Percentiles rank a stretch among this genome's conserved stretches.
Conservation (phyloP, 495 filamentous ascomycete genomes). For the Podospora pseudopauciseta region DNA sequence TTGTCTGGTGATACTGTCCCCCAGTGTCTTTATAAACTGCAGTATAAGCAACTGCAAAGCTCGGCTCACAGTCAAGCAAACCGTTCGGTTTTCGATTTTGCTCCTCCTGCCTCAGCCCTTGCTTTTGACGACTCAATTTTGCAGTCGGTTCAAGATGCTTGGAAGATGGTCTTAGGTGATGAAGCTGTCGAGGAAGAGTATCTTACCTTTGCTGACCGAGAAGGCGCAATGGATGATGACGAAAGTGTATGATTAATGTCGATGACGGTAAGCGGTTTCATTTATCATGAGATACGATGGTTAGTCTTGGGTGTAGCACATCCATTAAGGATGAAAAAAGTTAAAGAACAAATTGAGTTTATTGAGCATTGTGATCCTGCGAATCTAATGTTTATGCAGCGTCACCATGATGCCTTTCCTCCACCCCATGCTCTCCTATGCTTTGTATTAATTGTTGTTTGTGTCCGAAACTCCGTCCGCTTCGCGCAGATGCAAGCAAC, state of each 20-base stretch:
- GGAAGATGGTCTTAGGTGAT: constrained; percentile 58
- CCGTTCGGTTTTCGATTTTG: constrained; percentile 43
- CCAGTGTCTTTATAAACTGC: constrained; percentile 57
- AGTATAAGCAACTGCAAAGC: constrained; percentile 52
- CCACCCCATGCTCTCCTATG: neutral
- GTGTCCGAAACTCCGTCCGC: too few relatives aligned
- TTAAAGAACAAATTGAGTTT: neutral
- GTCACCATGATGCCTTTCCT: neutral
- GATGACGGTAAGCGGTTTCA: constrained; percentile 17
- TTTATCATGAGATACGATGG: constrained; percentile 8
- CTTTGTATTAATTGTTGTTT: neutral
- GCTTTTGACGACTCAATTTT: constrained; percentile 66
- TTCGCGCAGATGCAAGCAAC: neutral
- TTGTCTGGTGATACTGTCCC: constrained; percentile 32
- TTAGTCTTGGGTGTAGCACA: neutral
- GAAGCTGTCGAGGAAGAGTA: constrained; percentile 50
- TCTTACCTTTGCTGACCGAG: constrained; percentile 61
- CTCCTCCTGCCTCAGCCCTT: constrained; percentile 56
- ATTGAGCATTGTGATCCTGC: neutral
- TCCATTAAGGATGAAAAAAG: neutral
- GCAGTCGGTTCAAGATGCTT: constrained; percentile 58
- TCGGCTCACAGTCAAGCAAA: constrained; percentile 27
- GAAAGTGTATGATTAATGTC: constrained; percentile 37
- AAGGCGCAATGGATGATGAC: constrained; percentile 47
- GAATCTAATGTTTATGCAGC: neutral